Evolutionary conservation across 1,284 basidiomycete genomes (phyloP).

Genomic region (Fomitopsis palustris): DNA sequence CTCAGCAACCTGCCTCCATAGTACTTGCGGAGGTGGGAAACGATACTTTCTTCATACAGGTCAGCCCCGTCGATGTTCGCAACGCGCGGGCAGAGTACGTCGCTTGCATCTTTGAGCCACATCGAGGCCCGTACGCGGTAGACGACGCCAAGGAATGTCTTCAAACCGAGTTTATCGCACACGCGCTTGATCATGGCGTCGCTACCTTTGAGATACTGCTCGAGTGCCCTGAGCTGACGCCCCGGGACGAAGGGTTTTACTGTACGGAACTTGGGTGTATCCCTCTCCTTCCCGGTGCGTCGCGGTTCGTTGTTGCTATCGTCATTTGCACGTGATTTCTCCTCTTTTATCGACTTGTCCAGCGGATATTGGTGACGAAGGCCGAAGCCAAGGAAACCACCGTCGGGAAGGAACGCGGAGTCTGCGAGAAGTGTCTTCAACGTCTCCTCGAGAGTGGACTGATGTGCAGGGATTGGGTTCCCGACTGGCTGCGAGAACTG

Average conservation of each 20-base stretch:
- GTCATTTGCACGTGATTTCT: too few relatives aligned
- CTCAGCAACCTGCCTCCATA: neutral
- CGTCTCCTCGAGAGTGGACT: neutral
- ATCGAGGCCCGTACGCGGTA: neutral
- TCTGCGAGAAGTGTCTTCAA: slow-evolving; percentile 24
- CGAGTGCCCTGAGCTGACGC: neutral
- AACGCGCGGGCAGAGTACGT: neutral
- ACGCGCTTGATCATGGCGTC: neutral
- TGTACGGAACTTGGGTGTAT: too few relatives aligned
- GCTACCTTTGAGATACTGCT: neutral
- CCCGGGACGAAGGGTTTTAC: neutral
- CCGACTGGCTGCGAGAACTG: neutral
- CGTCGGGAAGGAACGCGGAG: slow-evolving; percentile 24
- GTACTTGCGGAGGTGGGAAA: neutral
- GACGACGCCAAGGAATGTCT: neutral
- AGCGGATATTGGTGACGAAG: slow-evolving; percentile 32
- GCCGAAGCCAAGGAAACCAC: slow-evolving; percentile 35
- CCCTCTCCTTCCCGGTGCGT: too few relatives aligned
- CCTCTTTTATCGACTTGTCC: neutral
- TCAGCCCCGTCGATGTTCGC: neutral
- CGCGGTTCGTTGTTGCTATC: too few relatives aligned
- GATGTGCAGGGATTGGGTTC: neutral
- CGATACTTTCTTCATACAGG: neutral
- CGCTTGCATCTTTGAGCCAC: neutral
- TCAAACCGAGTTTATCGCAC: neutral